Evolutionary conservation across 331 rosid genomes (phyloP), one percentile per base, ranked within the genome.

Genomic region (Spiraea crenata): DNA sequence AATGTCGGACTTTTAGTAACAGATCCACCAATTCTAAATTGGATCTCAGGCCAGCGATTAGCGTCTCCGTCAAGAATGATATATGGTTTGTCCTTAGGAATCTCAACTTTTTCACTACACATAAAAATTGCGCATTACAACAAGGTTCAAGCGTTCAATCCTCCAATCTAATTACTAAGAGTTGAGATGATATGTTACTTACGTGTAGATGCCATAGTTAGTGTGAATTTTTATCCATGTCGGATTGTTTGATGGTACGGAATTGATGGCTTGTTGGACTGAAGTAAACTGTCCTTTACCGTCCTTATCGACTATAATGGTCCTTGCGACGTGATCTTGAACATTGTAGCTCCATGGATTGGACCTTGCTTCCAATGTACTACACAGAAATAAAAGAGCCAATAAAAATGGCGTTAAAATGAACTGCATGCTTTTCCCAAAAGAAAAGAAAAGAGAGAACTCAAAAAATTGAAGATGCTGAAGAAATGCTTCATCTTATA

Each of bases 61-160:
- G 25, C 1, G 67, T 64, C 76, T 35, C 76, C 76, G 47, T 71
- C 61, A 10, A 77, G 44, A 56, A 25, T 3, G 6, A 77, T 77
- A 50, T 38, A 63, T 14, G 50, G 76, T 54, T 70, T 70, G 14
- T 63, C 73, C 48, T 17, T 2, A 11, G 35, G 52, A 41, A 70
- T 46, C 49, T 7, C 14, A 12, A 77, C 42, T 40, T 70, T 70
- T 56, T 77, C 81, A 19, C 76, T 77, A n/a, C 5, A 10, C 9
- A 46, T 63, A 6, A 42, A 7, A 54, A 4, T 40, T 55, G 37
- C 5, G 3, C 12, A 47, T 9, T 35, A 34, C 4, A 57, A 10
- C 19, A 25, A 25, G 31, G 31, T 25, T 25, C 31, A 25, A 25
- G 31, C 31, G 31, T 25, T 25, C 31, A 25, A 25, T 25, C 31